phyloP scores from a whole-genome alignment of 768 basidiomycete genomes.

The Boletus subcaerulescens region DNA sequence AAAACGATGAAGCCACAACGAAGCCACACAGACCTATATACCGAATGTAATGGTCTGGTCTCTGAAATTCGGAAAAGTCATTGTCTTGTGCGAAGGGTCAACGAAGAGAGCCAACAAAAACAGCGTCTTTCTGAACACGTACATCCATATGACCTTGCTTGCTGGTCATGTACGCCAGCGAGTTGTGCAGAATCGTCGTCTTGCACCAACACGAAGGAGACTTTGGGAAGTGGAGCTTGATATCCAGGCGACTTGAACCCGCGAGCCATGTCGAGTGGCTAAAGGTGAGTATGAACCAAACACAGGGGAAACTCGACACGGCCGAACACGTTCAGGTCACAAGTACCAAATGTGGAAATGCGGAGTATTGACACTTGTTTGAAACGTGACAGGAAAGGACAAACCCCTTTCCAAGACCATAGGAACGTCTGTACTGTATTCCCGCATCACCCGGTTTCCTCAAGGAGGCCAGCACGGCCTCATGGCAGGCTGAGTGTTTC shows the following conservation, averaged over 20 bases:
- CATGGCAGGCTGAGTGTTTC: too few species aligned
- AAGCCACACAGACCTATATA: conserved; percentile 65
- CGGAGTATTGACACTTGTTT: conserved; percentile 14
- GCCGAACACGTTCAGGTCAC: conserved; percentile 1
- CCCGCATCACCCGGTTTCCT: too few species aligned
- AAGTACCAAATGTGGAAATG: conserved; percentile 20
- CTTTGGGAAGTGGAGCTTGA: conserved; percentile 53
- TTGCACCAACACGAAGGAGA: conserved; percentile 63
- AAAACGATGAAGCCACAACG: neutral
- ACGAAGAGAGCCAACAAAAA: neutral
- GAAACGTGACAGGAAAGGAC: conserved; percentile 10
- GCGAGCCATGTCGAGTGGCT: conserved; percentile 35
- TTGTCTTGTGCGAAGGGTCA: conserved; percentile 43
- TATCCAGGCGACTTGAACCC: conserved; percentile 35
- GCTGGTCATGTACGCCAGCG: conserved; percentile 59
- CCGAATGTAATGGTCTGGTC: conserved; percentile 86
- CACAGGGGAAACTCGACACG: conserved; percentile 22
- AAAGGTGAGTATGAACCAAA: neutral
- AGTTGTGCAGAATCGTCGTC: conserved; percentile 61
- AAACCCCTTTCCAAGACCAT: neutral
- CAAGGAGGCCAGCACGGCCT: too few species aligned
- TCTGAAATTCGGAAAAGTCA: conserved; percentile 66
- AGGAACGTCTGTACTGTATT: too few species aligned
- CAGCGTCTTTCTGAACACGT: conserved; percentile 27
- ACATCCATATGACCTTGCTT: conserved; percentile 75